Conservation (phyloP, 495 filamentous ascomycete genomes). For the Pyronema domesticum region DNA sequence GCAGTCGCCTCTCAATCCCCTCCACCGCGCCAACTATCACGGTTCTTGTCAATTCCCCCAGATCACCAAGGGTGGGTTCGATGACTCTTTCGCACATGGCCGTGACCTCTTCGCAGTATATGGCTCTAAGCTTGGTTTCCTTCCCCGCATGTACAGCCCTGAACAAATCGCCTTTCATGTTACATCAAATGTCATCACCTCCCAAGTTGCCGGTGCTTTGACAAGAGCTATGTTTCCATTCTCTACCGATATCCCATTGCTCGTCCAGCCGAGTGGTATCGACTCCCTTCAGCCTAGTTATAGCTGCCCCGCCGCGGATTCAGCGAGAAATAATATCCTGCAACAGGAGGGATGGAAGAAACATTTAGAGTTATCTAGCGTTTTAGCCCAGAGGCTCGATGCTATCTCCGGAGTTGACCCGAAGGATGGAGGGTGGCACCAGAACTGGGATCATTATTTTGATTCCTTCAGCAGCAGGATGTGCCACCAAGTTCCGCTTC, state of each 20-base stretch:
- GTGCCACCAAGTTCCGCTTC: constrained; percentile 45
- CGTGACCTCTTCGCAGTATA: constrained; percentile 47
- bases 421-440: constrained; percentile 39
- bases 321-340: constrained; percentile 32
- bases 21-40: constrained; percentile 37
- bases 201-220: constrained; percentile 49
- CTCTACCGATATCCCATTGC: constrained; percentile 25
- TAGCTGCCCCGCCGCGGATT: constrained; percentile 32
- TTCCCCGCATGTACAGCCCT: constrained; percentile 32
- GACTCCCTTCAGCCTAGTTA: constrained; percentile 51
- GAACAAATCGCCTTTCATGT: constrained; percentile 38
- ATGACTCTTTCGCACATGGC: constrained; percentile 50
- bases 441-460: constrained; percentile 51
- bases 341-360: constrained; percentile 36
- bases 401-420: constrained; percentile 39
- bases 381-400: constrained; percentile 38
- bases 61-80: constrained; percentile 43
- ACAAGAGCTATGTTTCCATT: constrained; percentile 39
- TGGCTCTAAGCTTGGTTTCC: constrained; percentile 38
- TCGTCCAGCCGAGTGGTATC: constrained; percentile 27
- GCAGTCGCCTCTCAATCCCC: constrained; percentile 38
- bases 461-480: constrained; percentile 53
- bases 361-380: constrained; percentile 37
- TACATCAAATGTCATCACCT: constrained; percentile 53
- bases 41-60: constrained; percentile 57